Evolutionary conservation across 2,329 filamentous ascomycete genomes (phyloP).

Genomic region (Penicillium sp.): DNA sequence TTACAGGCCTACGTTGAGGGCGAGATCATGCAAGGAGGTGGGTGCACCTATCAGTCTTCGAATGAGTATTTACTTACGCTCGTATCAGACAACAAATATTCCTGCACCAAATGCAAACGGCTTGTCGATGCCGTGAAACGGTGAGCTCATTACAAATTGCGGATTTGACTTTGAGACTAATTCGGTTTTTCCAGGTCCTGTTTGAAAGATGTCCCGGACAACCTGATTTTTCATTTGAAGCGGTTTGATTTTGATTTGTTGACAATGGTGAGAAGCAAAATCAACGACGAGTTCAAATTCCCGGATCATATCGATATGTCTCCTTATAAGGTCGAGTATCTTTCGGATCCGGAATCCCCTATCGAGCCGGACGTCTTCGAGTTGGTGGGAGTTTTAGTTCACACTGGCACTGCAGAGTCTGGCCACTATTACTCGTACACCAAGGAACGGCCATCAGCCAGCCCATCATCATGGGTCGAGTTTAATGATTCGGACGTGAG

Average conservation of each 20-base stretch:
- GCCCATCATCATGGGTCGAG: slow-evolving; percentile 65
- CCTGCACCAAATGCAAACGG: slow-evolving; percentile 80
- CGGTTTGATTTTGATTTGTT: slow-evolving; percentile 50
- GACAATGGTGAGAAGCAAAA: slow-evolving; percentile 77
- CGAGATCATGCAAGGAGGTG: slow-evolving; percentile 87
- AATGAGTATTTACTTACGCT: slow-evolving; percentile 16
- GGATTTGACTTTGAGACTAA: background rate
- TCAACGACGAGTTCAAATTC: slow-evolving; percentile 92
- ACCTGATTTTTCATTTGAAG: slow-evolving; percentile 88
- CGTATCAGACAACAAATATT: slow-evolving; percentile 83
- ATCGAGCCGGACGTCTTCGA: slow-evolving; percentile 72
- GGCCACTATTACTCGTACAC: slow-evolving; percentile 98
- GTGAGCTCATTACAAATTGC: slow-evolving; percentile 36
- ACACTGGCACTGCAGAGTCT: slow-evolving; percentile 85
- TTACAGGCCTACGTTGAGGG: slow-evolving; percentile 92
- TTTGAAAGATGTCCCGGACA: slow-evolving; percentile 85
- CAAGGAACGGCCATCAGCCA: slow-evolving; percentile 62
- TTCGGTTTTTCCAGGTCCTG: slow-evolving; percentile 57
- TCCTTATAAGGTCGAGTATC: slow-evolving; percentile 79
- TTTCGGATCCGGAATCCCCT: slow-evolving; percentile 57
- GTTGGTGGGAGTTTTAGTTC: slow-evolving; percentile 89
- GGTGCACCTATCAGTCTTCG: slow-evolving; percentile 19
- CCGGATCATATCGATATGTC: slow-evolving; percentile 77
- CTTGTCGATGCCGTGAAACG: slow-evolving; percentile 91
- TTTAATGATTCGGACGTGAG: slow-evolving; percentile 88